These are phyloP conservation scores for Serendipita sp. DNA, from an alignment of 768 basidiomycete genomes.

Conservation along the genomic window DNA sequence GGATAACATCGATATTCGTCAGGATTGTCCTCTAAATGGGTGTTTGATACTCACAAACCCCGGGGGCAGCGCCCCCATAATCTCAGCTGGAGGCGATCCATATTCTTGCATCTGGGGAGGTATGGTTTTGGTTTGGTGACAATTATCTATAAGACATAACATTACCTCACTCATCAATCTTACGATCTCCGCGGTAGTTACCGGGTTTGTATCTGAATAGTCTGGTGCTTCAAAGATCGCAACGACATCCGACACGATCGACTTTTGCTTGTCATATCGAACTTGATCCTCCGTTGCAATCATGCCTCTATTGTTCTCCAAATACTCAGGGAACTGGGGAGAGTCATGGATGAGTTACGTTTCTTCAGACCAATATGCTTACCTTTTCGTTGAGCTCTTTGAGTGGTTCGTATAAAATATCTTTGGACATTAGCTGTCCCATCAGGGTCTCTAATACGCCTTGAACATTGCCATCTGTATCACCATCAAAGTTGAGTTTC, in stretches of 20 bases:
- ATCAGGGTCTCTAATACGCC: slow-evolving; percentile 67
- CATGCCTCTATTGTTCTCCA: slow-evolving; percentile 35
- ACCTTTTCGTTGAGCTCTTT: slow-evolving; percentile 65
- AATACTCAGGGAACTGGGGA: slow-evolving; percentile 59
- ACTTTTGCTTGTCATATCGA: slow-evolving; percentile 49
- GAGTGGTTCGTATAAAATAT: slow-evolving; percentile 71
- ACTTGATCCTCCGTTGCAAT: slow-evolving; percentile 40
- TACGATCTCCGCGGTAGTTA: slow-evolving; percentile 33
- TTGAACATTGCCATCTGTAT: slow-evolving; percentile 27
- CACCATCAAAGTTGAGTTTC: slow-evolving; percentile 23
- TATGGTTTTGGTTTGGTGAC: background rate
- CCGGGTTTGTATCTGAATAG: slow-evolving; percentile 40
- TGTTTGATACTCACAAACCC: slow-evolving; percentile 24
- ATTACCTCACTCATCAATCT: slow-evolving; percentile 61
- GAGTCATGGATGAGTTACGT: background rate
- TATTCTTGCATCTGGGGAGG: slow-evolving; percentile 50
- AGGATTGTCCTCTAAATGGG: background rate
- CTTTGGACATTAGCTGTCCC: slow-evolving; percentile 64
- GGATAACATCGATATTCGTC: background rate
- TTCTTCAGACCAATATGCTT: slow-evolving; percentile 11
- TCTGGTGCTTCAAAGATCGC: slow-evolving; percentile 44
- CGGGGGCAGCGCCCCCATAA: slow-evolving; percentile 71
- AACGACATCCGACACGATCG: slow-evolving; percentile 40
- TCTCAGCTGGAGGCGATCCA: slow-evolving; percentile 61
- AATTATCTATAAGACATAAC: background rate